Base-by-base conservation (phyloP, 106 monocot genomes). In the Platanthera zijinensis region DNA sequence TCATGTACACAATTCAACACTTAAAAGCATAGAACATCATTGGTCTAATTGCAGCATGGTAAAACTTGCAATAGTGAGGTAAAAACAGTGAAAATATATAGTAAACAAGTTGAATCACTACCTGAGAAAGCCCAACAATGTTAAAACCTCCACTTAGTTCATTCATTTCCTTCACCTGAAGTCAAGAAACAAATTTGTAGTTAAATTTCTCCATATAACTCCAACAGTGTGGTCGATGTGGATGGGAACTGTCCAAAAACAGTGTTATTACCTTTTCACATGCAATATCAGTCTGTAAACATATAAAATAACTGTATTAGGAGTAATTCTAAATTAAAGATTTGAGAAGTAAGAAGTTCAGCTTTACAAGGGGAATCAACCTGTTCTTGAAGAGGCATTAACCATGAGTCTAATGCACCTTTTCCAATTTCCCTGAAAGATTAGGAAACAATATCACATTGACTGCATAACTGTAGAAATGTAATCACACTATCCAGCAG, bases 41-140 rank as follows among this genome's bases (percentile, higher is more conserved):
- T 25, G 25, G 25, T 25, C 25, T 25, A 25, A 25, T 25, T 25
- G 25, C 25, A 25, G 25, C 0, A 25, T 25, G 25, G 25, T 25
- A 25, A 25, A 25, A 25, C 25, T 64, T 30, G 57, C 57, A 7
- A 17, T 18, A 57, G 19, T 57, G 57, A 57, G 7, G 57, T 19
- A 57, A 57, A 8, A 54, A 57, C 22, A 57, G n/a, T 57, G 48
- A 49, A 50, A 22, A 32, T 51, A 51, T 21, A 72, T 11, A 69
- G 25, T 2, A 66, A 66, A 32, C 8, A 66, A 59, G 59, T 59
- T 32, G 12, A 67, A 67, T 39, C 28, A 52, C 45, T 82, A 95
- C 95, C 95, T 95, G 95, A 64, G 95, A 95, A 74, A 95, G 95
- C 54, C 95, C 95, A 83, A 95, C 89, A 62, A 95, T 89, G 75